Conservation (phyloP, 73 alveolate genomes). For the Breviolum minutum region DNA sequence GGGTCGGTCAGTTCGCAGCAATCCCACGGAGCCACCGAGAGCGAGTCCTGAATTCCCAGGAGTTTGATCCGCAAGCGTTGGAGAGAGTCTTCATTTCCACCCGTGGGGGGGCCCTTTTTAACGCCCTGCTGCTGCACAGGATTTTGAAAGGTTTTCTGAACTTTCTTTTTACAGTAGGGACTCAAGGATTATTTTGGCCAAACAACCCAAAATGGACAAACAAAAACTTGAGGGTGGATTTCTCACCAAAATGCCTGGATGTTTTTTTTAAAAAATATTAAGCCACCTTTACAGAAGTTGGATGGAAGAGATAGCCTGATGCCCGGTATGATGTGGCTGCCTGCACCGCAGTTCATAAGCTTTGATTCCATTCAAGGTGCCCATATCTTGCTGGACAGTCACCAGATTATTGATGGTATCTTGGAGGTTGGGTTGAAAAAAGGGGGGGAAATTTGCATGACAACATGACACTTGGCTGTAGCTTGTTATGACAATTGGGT, state of each 20-base stretch:
- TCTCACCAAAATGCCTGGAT: background rate
- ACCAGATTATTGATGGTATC: conserved; percentile 76
- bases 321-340: background rate
- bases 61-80: conserved; percentile 82
- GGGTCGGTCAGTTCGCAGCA: background rate
- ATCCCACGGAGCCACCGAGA: too few species aligned
- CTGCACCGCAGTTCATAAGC: background rate
- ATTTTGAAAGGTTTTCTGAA: too few species aligned
- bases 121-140: too few species aligned
- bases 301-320: too few species aligned
- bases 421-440: background rate
- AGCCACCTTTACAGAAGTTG: too few species aligned
- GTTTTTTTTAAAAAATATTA: background rate
- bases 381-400: conserved; percentile 93
- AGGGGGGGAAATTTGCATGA: too few species aligned
- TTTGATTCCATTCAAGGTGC: conserved; percentile 21
- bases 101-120: conserved; percentile 15
- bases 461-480: background rate
- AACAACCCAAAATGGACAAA: too few species aligned
- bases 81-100: conserved; percentile 90
- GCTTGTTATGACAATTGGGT: conserved; percentile 33
- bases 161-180: background rate
- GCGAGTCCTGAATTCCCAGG: conserved; percentile 11
- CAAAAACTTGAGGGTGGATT: too few species aligned
- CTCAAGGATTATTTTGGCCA: background rate